Evolutionary conservation across 2,329 filamentous ascomycete species (phyloP), one percentile per base, ranked within the genome.

Genomic region (Epicoccum nigrum): DNA sequence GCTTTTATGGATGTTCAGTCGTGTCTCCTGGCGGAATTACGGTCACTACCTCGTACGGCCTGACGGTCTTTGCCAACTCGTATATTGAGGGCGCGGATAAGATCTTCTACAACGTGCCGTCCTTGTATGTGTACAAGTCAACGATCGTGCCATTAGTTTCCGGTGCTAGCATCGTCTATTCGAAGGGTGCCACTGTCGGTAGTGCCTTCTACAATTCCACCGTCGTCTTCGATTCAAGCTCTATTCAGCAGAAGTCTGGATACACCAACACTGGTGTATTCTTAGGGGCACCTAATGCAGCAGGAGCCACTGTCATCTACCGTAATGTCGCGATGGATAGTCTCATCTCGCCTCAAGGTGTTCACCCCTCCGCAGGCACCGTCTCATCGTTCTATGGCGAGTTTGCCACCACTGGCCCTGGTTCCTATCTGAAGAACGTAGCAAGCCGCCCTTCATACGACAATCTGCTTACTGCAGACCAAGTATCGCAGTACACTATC

Each of bases 51-150:
- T 62, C 66, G 1, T 57, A 61, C 8, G 73, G 74, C 3, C 62
- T 73, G 0, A 70, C 67, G 1, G 55, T 80, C 20, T 69, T 80
- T 19, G 75, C 75, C 7, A 72, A 78, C 54, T 77, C 75, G 0
- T 79, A 78, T 47, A 67, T 80, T 7, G 75, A 79, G 50, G 77
- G 74, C 2, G 55, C 67, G 5, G 73, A 77, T 40, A 78, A 78
- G 55, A 55, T 76, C 1, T 69, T 80, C 41, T 75, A 73, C 49
- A 71, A 73, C 28, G 74, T 70, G 9, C 69, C 73, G 0, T 73
- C 72, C 9, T 50, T 77, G 0, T 79, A 79, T 47, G 54, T 80
- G 0, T 80, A 74, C 49, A 69, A 70, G 8, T 75, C 78, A 0
- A 76, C 72, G 0, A 74, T 81, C 41, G 71, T 74, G 0, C 70